These are phyloP conservation scores for Diplosphaera chodatii DNA, from an alignment of 139 green algal genomes.

Conservation along the genomic window DNA sequence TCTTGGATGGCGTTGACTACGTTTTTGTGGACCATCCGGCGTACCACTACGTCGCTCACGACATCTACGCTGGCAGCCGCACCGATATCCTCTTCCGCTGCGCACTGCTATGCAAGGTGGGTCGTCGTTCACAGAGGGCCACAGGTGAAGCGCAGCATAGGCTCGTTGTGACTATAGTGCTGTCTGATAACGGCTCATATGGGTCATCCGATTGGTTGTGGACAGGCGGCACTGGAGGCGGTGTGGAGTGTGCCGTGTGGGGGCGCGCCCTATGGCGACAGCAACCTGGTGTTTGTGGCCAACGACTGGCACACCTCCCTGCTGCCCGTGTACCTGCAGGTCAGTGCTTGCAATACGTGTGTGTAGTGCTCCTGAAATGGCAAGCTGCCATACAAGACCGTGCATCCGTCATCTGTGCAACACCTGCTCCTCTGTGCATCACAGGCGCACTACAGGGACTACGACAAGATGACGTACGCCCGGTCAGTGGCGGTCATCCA, in stretches of 20 bases:
- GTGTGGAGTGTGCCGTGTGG: conserved; percentile 83
- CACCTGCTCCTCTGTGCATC: no score
- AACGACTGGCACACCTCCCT: conserved; percentile 94
- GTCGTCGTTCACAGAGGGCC: no score
- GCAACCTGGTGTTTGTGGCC: conserved; percentile 83
- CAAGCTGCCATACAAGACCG: no score
- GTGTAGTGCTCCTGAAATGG: no score
- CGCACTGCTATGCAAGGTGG: conserved; percentile 67
- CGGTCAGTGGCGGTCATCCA: conserved; percentile 81
- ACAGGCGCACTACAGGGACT: conserved; percentile 95
- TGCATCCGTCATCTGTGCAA: no score
- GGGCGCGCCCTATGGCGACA: conserved; percentile 73
- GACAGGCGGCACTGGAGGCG: conserved; percentile 66
- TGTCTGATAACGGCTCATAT: no score
- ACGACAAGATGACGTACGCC: conserved; percentile 84
- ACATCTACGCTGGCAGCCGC: conserved; percentile 78
- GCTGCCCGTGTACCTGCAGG: conserved; percentile 86
- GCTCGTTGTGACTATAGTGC: no score
- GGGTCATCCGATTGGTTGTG: no score
- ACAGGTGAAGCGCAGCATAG: no score
- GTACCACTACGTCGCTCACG: conserved; percentile 53
- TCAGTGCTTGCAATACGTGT: no score
- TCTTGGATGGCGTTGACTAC: conserved; percentile 79
- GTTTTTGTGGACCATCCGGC: conserved; percentile 89
- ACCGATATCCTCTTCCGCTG: conserved; percentile 57